These are phyloP conservation scores for Bromus sterilis DNA, from an alignment of 176 grass and related monocot genomes.

Conservation along the genomic window DNA sequence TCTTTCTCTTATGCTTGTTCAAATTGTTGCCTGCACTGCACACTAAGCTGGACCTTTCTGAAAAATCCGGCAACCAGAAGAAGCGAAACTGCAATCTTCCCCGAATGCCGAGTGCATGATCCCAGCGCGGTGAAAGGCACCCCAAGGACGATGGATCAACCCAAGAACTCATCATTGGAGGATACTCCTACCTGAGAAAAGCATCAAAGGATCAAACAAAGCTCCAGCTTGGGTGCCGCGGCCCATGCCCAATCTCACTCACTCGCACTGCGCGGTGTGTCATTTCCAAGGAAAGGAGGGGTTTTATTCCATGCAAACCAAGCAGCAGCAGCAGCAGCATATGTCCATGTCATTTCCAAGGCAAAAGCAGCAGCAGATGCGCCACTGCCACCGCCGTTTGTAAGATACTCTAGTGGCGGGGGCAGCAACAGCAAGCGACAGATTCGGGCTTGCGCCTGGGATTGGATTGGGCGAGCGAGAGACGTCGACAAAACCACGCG, in stretches of 20 bases:
- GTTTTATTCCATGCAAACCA: constrained; percentile 62
- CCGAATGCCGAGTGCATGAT: too few species aligned
- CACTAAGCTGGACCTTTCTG: too few species aligned
- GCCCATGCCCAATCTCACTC: constrained; percentile 16
- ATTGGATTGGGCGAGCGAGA: background rate
- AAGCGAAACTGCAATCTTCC: too few species aligned
- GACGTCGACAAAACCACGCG: constrained; percentile 1
- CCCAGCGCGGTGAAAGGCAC: too few species aligned
- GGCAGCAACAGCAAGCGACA: background rate
- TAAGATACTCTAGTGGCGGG: background rate
- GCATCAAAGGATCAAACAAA: too few species aligned
- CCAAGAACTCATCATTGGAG: background rate
- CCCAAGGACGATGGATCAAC: background rate
- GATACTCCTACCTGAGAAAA: constrained; percentile 39
- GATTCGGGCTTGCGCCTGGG: background rate
- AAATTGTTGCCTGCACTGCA: too few species aligned
- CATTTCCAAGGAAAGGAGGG: constrained; percentile 79
- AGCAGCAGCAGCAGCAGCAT: too few species aligned
- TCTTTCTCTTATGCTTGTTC: too few species aligned
- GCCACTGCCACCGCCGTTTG: constrained; percentile 12
- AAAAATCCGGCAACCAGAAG: too few species aligned
- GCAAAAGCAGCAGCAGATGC: constrained; percentile 65
- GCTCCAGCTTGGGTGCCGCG: background rate
- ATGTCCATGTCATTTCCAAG: constrained; percentile 73
- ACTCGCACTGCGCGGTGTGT: constrained; percentile 46